Conservation (phyloP, 169 alveolate genomes). For the Plasmodium reichenowi region DNA sequence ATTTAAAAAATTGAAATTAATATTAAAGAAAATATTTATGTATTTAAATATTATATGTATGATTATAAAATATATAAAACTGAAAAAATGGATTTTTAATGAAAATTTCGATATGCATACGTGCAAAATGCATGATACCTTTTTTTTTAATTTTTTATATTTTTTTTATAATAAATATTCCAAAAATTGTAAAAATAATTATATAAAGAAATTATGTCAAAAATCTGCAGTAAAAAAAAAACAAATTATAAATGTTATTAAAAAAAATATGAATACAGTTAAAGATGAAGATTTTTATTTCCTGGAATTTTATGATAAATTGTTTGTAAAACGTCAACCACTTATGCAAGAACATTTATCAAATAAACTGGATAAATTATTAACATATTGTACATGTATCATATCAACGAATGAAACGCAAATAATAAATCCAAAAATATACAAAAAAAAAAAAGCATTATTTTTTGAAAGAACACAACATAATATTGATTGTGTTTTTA, state of each 20-base stretch:
- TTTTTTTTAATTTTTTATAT: slow-evolving; percentile 60
- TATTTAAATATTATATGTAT: slow-evolving; percentile 55
- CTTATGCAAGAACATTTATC: background rate
- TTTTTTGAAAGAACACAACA: slow-evolving; percentile 56
- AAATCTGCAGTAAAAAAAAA: slow-evolving; percentile 13
- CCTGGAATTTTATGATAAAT: slow-evolving; percentile 34
- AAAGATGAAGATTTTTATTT: slow-evolving; percentile 45
- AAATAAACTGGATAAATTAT: slow-evolving; percentile 11
- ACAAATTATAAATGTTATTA: slow-evolving; percentile 5
- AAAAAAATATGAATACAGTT: slow-evolving; percentile 5
- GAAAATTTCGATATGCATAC: slow-evolving; percentile 63
- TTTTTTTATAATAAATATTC: slow-evolving; percentile 71
- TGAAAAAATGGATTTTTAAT: slow-evolving; percentile 47
- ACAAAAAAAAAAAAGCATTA: slow-evolving; percentile 1
- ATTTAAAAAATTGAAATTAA: slow-evolving; percentile 46
- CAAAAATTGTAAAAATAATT: slow-evolving; percentile 31
- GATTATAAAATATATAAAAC: slow-evolving; percentile 35
- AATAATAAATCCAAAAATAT: too few species aligned
- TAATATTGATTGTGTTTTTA: slow-evolving; percentile 44
- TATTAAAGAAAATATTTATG: slow-evolving; percentile 63
- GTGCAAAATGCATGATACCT: slow-evolving; percentile 70
- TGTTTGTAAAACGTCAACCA: slow-evolving; percentile 2
- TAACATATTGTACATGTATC: slow-evolving; percentile 43
- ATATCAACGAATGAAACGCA: background rate
- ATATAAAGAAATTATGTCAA: slow-evolving; percentile 42